phyloP scores from a whole-genome alignment of 805 yeast species.

The Pichia scutulata region DNA sequence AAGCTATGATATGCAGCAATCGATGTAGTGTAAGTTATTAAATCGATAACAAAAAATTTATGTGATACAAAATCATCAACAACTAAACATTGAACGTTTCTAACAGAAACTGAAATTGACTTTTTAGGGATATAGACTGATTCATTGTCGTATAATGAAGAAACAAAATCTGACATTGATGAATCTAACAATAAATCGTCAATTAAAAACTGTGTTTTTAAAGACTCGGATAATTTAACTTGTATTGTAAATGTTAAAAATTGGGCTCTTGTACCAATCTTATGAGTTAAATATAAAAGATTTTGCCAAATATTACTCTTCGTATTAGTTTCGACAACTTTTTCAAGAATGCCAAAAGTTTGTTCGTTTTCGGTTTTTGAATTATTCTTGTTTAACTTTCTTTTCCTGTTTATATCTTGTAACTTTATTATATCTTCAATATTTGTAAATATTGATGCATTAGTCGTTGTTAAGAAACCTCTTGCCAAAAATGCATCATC shows the following conservation, averaged over 20 bases:
- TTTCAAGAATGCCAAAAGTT: background rate
- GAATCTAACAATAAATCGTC: slow-evolving; percentile 25
- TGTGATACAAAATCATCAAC: slow-evolving; percentile 7
- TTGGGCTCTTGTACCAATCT: slow-evolving; percentile 20
- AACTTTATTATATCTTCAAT: slow-evolving; percentile 12
- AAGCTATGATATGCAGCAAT: slow-evolving; percentile 9
- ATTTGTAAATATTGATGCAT: slow-evolving; percentile 11
- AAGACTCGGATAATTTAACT: slow-evolving; percentile 10
- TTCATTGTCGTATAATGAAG: slow-evolving; percentile 17
- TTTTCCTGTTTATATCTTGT: background rate
- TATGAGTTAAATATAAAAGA: slow-evolving; percentile 15
- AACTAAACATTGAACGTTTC: slow-evolving; percentile 18
- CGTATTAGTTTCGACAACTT: background rate
- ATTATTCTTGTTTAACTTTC: background rate
- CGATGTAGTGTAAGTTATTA: slow-evolving; percentile 10
- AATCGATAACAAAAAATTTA: slow-evolving; percentile 15
- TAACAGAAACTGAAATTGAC: slow-evolving; percentile 12
- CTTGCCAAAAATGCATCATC: slow-evolving; percentile 17
- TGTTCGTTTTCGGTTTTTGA: background rate
- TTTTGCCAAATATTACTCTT: background rate
- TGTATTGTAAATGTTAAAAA: slow-evolving; percentile 15
- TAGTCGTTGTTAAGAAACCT: slow-evolving; percentile 17
- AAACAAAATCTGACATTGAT: slow-evolving; percentile 18
- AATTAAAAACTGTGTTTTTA: slow-evolving; percentile 11
- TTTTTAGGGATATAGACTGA: slow-evolving; percentile 12